Evolutionary conservation across 495 filamentous ascomycete genomes (phyloP).

Genomic region (Ascobolus immersus): DNA sequence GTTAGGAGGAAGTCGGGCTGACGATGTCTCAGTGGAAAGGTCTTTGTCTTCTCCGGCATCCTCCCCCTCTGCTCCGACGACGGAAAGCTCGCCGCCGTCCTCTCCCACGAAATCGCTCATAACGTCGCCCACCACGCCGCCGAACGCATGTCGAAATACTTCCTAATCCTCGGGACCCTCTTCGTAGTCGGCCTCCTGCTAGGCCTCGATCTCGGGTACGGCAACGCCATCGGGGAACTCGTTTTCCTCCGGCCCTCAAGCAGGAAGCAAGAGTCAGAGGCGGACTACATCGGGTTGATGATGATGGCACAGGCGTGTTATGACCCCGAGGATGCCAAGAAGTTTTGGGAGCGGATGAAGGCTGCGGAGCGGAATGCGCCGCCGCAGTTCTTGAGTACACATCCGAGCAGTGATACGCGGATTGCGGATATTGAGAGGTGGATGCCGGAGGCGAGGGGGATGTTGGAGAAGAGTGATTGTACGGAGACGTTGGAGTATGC

Average conservation of each 20-base stretch:
- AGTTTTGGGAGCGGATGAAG: not conserved
- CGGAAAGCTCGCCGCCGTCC: conserved; percentile 53
- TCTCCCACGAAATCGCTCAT: conserved; percentile 91
- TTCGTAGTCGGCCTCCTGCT: conserved; percentile 26
- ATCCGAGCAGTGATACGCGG: not conserved
- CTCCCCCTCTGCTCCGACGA: conserved; percentile 42
- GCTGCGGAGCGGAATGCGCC: not conserved
- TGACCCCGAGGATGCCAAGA: not conserved
- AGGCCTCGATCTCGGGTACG: conserved; percentile 30
- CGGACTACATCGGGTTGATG: conserved; percentile 71
- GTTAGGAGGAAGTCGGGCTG: too few relatives aligned
- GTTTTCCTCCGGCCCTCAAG: conserved; percentile 44
- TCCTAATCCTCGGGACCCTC: conserved; percentile 30
- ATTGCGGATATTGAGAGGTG: not conserved
- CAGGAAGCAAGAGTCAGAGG: conserved; percentile 37
- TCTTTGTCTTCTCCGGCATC: conserved; percentile 87
- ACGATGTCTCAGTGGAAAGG: too few relatives aligned
- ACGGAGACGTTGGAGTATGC: not conserved
- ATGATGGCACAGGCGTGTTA: conserved; percentile 28
- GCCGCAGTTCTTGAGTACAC: not conserved
- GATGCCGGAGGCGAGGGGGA: conserved; percentile 1
- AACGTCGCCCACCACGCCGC: conserved; percentile 56
- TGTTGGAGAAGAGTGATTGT: not conserved
- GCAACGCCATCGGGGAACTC: conserved; percentile 29
- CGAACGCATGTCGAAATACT: conserved; percentile 42